Evolutionary conservation across 176 grass and related monocot genomes (phyloP), one percentile per base, ranked within the genome.

Genomic region (Luzula sylvatica): DNA sequence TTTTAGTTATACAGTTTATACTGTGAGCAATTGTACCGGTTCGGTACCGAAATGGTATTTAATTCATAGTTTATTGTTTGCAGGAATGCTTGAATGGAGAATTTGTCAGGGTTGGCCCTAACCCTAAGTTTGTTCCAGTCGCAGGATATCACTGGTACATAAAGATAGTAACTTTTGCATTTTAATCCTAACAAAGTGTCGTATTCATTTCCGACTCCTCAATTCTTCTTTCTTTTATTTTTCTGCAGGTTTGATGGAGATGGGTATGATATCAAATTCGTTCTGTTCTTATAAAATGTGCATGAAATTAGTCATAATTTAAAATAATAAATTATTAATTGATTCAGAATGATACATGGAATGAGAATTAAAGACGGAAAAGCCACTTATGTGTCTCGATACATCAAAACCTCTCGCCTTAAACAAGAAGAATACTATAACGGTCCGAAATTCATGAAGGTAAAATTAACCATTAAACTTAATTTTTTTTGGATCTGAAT

Each of bases 1-100:
- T 40, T 30, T 56, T 6, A 35, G 3, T 55, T 56, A 9, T 56
- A 16, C 18, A 16, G 9, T 15, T 1, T 4, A 26, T 7, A 11
- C 15, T 18, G 2, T 46, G 15, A n/a, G 3, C 3, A 2, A 57
- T 29, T 16, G 23, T 26, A 28, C 9, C n/a, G n/a, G n/a, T 35
- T 35, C 7, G 29, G 29, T 32, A 32, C 29, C 9, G 1, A 35
- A 9, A 35, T 35, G 5, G 30, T 38, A 52, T 4, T 23, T 7
- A 48, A 41, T 49, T 45, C 5, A 1, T 32, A 55, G 21, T 42
- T 47, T 15, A 4, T 48, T 35, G 8, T 67, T 47, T 4, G 8
- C 72, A 95, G 90, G 77, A 88, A 55, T 95, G 90, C 38, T 88
- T 95, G 83, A 88, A 88, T 56, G 90, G 90, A 17, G 90, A 95